Evolutionary conservation across 2,329 filamentous ascomycete species (phyloP), one percentile per base, ranked within the genome.

Genomic region (Aureobasidium sp.): DNA sequence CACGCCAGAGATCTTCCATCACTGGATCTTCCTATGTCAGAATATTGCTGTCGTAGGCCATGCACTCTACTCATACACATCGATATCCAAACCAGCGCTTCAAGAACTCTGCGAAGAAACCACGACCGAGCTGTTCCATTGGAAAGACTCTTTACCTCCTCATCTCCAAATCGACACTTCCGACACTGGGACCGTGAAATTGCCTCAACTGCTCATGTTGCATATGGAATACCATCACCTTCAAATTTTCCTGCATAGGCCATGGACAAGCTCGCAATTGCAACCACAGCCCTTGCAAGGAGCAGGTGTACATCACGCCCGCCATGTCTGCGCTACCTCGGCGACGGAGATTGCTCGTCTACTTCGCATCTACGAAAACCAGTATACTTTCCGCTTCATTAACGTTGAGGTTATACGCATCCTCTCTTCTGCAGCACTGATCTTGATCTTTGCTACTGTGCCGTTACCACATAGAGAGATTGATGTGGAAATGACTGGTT

Each of bases 321-420:
- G 76, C 36, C 70, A 72, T 60, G 75, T 76, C 67, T 78, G 76
- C 67, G 73, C 77, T 15, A 73, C 77, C 41, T 75, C 75, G 0
- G 74, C 77, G 1, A 73, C 68, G 3, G 71, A 72, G 10, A 72
- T 78, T 15, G 73, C 77, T n/a, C 68, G 71, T 2, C 69, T 79
- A 0, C 70, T 79, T 15, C 70, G 72, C 20, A 68, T 75, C 6
- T 78, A 78, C 64, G 75, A 77, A 48, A 72, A 70, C 17, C 69
- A 72, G 32, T 78, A 77, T 63, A 74, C 74, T 1, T 76, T 77
- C 69, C 72, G 73, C 26, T 69, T 72, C n/a, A 75, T 77, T 67
- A 78, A 77, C 67, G 74, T 77, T 62, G 72, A 77, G 55, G 74
- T 75, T 0, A 75, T 78, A 10, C 72, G 73, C n/a, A 76, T 78